Percentiles rank a stretch among this genome's conserved stretches.
phyloP scores from a whole-genome alignment of 2,329 filamentous ascomycete species.

The Microsporum audouinii region DNA sequence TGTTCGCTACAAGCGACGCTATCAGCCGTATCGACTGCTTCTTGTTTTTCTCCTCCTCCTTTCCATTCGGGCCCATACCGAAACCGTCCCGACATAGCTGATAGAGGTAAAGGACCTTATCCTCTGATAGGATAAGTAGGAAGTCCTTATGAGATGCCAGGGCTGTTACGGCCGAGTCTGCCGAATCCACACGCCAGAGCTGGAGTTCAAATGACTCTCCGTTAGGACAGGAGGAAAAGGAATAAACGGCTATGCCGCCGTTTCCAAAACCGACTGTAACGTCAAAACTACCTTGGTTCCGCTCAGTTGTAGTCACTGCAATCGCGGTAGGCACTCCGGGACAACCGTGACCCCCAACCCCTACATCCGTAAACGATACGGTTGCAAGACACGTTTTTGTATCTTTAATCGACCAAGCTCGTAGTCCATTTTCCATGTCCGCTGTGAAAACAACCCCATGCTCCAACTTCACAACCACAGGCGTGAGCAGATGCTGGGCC shows the following conservation, averaged over 20 bases:
- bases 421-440: conserved; percentile 56
- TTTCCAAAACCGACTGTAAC: conserved; percentile 59
- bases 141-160: conserved; percentile 66
- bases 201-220: conserved; percentile 36
- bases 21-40: conserved; percentile 40
- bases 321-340: conserved; percentile 52
- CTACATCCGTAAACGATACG: conserved; percentile 19
- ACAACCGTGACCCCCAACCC: conserved; percentile 37
- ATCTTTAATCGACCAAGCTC: conserved; percentile 62
- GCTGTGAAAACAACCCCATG: conserved; percentile 69
- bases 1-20: conserved; percentile 69
- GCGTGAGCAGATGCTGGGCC: conserved; percentile 43
- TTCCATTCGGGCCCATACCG: background rate
- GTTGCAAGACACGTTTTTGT: conserved; percentile 50
- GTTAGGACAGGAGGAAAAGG: conserved; percentile 37
- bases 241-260: conserved; percentile 62
- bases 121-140: conserved; percentile 63
- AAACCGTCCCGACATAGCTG: conserved; percentile 36
- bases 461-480: conserved; percentile 62
- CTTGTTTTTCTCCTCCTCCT: conserved; percentile 13
- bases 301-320: conserved; percentile 35
- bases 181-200: conserved; percentile 52
- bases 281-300: conserved; percentile 40
- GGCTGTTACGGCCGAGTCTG: conserved; percentile 54
- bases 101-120: conserved; percentile 66